Evolutionary conservation across 495 filamentous ascomycete species (phyloP).

Genomic region (Neurospora sp.): DNA sequence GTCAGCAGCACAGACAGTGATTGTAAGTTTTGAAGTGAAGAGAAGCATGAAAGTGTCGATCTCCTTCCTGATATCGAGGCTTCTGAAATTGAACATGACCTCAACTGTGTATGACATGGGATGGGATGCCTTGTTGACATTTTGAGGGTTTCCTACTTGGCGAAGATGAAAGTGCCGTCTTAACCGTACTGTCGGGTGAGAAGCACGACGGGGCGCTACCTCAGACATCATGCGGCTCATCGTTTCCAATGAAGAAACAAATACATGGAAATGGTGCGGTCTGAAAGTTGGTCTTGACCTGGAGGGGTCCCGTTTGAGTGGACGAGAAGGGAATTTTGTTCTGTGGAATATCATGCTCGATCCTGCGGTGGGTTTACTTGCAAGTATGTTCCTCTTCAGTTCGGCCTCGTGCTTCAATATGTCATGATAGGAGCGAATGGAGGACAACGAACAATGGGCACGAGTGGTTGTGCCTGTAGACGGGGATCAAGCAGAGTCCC

Average conservation of each 20-base stretch:
- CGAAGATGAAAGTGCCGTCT: neutral
- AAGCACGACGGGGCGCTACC: neutral
- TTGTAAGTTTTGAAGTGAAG: neutral
- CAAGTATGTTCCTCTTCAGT: neutral
- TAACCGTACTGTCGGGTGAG: neutral
- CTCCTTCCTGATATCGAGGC: neutral
- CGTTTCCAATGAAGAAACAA: neutral
- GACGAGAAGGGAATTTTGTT: neutral
- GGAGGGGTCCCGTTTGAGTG: neutral
- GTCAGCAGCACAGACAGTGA: neutral
- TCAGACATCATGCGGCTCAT: neutral
- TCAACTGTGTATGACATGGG: neutral
- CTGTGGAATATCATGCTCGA: neutral
- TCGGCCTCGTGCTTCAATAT: neutral
- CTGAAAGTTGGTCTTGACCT: neutral
- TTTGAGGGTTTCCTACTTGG: neutral
- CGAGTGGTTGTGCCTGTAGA: neutral
- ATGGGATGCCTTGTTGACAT: neutral
- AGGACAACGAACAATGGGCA: neutral
- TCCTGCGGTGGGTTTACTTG: neutral
- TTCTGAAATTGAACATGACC: neutral
- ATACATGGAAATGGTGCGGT: neutral
- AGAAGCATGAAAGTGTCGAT: neutral
- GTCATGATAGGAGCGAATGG: neutral
- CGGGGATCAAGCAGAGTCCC: neutral